Evolutionary conservation across 2,329 filamentous ascomycete genomes (phyloP).

Genomic region (Arthrobotrys sphaeroides): DNA sequence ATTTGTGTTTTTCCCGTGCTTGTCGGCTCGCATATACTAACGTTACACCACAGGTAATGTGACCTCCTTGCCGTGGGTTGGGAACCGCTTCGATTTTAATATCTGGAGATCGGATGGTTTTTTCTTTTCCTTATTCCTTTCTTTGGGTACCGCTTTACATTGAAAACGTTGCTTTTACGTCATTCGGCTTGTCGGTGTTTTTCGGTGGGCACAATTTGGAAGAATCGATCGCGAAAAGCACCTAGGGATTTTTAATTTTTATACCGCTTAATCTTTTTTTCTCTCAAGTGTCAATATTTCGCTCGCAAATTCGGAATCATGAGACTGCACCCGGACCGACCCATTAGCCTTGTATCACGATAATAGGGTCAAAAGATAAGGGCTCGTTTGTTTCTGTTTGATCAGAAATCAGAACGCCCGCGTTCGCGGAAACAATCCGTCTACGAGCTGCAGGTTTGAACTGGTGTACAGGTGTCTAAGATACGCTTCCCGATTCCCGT

Average conservation of each 20-base stretch:
- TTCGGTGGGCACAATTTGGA: background rate
- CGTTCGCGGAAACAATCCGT: conserved; percentile 9
- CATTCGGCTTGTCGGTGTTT: conserved; percentile 11
- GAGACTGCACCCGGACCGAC: background rate
- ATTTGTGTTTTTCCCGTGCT: conserved; percentile 27
- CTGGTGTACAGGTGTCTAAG: background rate
- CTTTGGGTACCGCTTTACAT: background rate
- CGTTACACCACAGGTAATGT: conserved; percentile 54
- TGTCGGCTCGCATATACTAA: conserved; percentile 35
- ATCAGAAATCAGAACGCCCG: background rate
- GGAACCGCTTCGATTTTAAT: background rate
- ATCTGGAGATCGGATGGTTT: conserved; percentile 28
- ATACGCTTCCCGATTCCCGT: conserved; percentile 25
- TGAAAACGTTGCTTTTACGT: background rate
- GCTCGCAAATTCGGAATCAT: conserved; percentile 31
- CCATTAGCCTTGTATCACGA: conserved; percentile 9
- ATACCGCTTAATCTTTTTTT: background rate
- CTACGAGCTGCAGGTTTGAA: conserved; percentile 1
- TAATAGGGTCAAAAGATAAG: conserved; percentile 26
- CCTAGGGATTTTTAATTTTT: no score
- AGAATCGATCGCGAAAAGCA: background rate
- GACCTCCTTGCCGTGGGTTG: conserved; percentile 25
- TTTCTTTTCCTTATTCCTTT: background rate
- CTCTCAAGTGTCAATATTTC: background rate
- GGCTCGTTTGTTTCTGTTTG: background rate